Evolutionary conservation across 2,329 filamentous ascomycete species (phyloP).

Genomic region (Epichloe brachyelytri): DNA sequence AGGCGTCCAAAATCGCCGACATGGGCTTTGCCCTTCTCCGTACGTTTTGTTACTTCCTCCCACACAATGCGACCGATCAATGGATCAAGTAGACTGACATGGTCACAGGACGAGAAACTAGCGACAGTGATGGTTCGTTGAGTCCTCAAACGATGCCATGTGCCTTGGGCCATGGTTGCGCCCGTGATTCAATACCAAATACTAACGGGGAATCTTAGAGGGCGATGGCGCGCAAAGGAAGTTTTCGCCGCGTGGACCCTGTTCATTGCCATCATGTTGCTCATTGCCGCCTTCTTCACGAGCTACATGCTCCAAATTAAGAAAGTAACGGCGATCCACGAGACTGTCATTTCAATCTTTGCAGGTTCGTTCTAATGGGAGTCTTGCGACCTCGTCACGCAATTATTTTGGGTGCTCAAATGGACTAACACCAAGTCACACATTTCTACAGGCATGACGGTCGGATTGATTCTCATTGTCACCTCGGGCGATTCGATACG

Average conservation of each 20-base stretch:
- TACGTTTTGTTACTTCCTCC: conserved; percentile 9
- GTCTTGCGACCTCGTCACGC: not conserved
- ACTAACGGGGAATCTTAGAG: conserved; percentile 27
- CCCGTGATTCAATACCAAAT: not conserved
- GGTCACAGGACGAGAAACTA: conserved; percentile 12
- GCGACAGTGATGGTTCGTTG: conserved; percentile 22
- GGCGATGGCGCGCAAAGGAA: conserved; percentile 79
- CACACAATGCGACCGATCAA: not conserved
- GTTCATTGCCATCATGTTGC: conserved; percentile 88
- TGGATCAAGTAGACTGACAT: conserved; percentile 1
- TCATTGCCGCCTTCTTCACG: conserved; percentile 89
- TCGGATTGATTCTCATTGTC: conserved; percentile 77
- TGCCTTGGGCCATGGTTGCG: conserved; percentile 1
- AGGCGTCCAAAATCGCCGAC: conserved; percentile 13
- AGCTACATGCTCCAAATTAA: conserved; percentile 95
- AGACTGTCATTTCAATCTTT: conserved; percentile 97
- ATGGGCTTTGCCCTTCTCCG: conserved; percentile 21
- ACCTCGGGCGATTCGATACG: conserved; percentile 73
- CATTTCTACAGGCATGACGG: conserved; percentile 64
- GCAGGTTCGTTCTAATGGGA: conserved; percentile 45
- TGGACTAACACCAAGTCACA: not conserved
- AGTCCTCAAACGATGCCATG: not conserved
- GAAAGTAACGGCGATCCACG: conserved; percentile 94
- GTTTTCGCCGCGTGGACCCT: conserved; percentile 93
- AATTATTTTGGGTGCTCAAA: not conserved